Base-by-base conservation (phyloP, 192 early-diverging fungal genomes). In the Entomortierella lignicola region DNA sequence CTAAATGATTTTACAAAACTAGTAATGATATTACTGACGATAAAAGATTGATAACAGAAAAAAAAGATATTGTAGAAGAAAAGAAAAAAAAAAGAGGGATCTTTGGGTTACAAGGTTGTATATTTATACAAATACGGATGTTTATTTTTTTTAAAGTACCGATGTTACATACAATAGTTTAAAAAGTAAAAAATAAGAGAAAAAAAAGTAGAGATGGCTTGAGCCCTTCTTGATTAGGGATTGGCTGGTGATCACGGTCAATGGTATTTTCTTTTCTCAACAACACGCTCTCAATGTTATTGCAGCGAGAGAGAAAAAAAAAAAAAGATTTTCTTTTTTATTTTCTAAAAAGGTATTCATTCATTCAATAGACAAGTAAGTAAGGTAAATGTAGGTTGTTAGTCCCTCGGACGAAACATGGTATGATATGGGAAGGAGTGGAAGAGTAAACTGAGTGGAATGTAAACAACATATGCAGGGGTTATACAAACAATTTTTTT, bases 51-150 rank as follows among this genome's bases (percentile, higher is more conserved):
- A 26, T 43, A 21, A 43, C 37, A 37, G 10, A 15, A 7, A 32
- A 43, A 60, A 23, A 37, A 43, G 43, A 60, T 7, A 43, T 31
- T 18, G 39, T n/a, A 60, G 37, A 60, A 11, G 43, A 43, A 60
- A 25, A 42, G 37, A 42, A 60, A 60, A 60, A 60, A 26, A 60
- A 63, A 37, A 32, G 20, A 39, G 63, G 51, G 39, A 57, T 57
- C 31, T 8, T 23, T 57, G 55, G 20, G 3, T 34, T 54, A 27
- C 52, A 54, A 27, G n/a, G 52, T 20, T 32, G 31, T 20, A 17
- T 57, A 57, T 57, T 34, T 57, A 57, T 57, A 32, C 31, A 57
- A 29, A 18, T 34, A 8, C 27, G 23, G 21, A 41, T 25, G 23
- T 29, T 18, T 58, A 32, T n/a, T 59, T 32, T 10, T 42, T 10